Evolutionary conservation across 768 basidiomycete genomes (phyloP).

Genomic region (Chiua virens): DNA sequence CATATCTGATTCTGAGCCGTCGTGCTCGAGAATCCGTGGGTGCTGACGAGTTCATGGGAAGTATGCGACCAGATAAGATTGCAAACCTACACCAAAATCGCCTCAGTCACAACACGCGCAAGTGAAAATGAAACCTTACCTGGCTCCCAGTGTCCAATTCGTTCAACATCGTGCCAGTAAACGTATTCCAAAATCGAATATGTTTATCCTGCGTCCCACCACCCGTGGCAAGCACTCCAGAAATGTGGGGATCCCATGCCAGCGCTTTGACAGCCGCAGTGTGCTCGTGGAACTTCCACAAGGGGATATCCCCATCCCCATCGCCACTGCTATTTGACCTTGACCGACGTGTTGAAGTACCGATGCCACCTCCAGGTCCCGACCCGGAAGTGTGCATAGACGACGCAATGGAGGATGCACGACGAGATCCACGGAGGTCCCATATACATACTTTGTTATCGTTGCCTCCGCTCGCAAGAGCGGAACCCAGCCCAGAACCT

Average conservation of each 20-base stretch:
- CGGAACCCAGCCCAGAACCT: conserved; percentile 42
- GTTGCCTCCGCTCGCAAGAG: conserved; percentile 92
- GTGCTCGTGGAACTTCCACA: conserved; percentile 97
- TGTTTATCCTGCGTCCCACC: conserved; percentile 99
- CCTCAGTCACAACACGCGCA: conserved; percentile 2
- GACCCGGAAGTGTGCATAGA: conserved; percentile 28
- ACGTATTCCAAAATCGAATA: conserved; percentile 95
- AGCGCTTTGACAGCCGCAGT: conserved; percentile 97
- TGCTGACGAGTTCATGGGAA: conserved; percentile 96
- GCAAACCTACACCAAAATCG: conserved; percentile 68
- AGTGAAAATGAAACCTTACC: conserved; percentile 40
- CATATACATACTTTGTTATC: conserved; percentile 99
- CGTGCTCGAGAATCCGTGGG: conserved; percentile 93
- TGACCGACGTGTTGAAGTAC: conserved; percentile 20
- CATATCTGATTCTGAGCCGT: conserved; percentile 96
- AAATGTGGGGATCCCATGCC: conserved; percentile 96
- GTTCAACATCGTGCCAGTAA: conserved; percentile 79
- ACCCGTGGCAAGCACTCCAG: conserved; percentile 88
- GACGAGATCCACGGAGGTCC: conserved; percentile 74
- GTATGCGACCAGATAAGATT: conserved; percentile 96
- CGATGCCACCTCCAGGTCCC: conserved; percentile 28
- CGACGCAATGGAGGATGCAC: conserved; percentile 27
- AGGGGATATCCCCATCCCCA: conserved; percentile 54
- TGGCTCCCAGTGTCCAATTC: conserved; percentile 96
- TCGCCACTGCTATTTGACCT: conserved; percentile 30